A percentile compares a stretch with the other conserved stretches of the same genome.
These are phyloP conservation scores for Bipolaris cookei DNA, from an alignment of 2,329 filamentous ascomycete genomes.

Conservation along the genomic window DNA sequence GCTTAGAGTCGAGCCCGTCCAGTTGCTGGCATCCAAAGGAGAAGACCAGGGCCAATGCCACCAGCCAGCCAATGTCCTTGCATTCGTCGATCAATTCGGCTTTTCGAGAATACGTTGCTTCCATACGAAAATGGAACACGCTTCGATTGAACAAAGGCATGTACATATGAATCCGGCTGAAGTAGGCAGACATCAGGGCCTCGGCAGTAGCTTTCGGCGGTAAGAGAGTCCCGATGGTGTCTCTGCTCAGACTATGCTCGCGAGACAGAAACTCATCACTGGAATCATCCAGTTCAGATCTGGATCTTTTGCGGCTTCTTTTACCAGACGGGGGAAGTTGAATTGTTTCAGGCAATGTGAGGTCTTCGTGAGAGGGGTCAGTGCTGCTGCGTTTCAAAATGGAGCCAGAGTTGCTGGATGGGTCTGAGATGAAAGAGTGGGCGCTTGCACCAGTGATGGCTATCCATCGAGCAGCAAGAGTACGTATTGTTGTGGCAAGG, in stretches of 20 bases:
- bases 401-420: constrained; percentile 8
- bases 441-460: constrained; percentile 16
- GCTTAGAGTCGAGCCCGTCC: constrained; percentile 38
- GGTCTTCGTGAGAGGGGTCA: constrained; percentile 30
- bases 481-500: constrained; percentile 31
- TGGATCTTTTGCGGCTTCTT: constrained; percentile 27
- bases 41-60: constrained; percentile 52
- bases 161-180: constrained; percentile 48
- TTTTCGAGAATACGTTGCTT: constrained; percentile 47
- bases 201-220: constrained; percentile 49
- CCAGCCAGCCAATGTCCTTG: constrained; percentile 52
- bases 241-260: constrained; percentile 1
- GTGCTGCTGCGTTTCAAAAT: constrained; percentile 21
- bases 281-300: constrained; percentile 23
- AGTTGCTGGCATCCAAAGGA: constrained; percentile 52
- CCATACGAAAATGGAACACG: constrained; percentile 50
- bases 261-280: constrained; percentile 18
- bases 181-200: constrained; percentile 50
- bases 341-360: constrained; percentile 14
- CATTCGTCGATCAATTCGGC: constrained; percentile 32
- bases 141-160: constrained; percentile 51
- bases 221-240: constrained; percentile 36
- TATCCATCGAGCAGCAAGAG: constrained; percentile 31
- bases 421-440: constrained; percentile 15
- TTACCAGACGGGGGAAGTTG: constrained; percentile 9